Percentiles rank a stretch among this genome's conserved stretches.
Conservation (phyloP, 2,329 filamentous ascomycete genomes). For the Aspergillus pseudotamarii region DNA sequence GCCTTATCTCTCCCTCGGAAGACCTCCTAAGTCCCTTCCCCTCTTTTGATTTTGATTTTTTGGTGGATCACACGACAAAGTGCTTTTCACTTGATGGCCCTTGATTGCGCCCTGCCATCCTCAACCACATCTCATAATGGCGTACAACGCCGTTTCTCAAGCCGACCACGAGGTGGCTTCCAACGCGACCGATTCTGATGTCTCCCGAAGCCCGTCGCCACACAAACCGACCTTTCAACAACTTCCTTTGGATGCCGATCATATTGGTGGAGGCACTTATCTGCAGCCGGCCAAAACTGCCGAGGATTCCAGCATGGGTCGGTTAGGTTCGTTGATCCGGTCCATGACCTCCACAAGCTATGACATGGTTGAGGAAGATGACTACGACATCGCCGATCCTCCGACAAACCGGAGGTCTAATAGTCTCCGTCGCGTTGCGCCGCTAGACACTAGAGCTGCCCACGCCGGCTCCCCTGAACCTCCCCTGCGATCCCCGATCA, state of each 20-base stretch:
- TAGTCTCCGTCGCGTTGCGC: conserved; percentile 31
- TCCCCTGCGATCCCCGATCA: conserved; percentile 42
- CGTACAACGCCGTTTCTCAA: conserved; percentile 48
- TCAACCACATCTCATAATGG: conserved; percentile 34
- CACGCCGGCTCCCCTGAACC: conserved; percentile 31
- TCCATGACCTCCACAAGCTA: conserved; percentile 45
- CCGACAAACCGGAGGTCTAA: conserved; percentile 25
- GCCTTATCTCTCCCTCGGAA: background rate
- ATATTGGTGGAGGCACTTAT: conserved; percentile 32
- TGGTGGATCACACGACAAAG: conserved; percentile 1
- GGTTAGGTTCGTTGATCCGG: conserved; percentile 39
- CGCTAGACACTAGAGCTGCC: conserved; percentile 27
- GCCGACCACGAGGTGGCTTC: conserved; percentile 43
- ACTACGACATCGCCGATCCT: conserved; percentile 44
- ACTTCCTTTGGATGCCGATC: conserved; percentile 34
- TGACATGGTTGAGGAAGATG: conserved; percentile 51
- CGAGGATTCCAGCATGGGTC: conserved; percentile 27
- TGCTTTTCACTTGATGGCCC: conserved; percentile 17
- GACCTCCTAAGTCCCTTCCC: background rate
- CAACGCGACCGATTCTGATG: conserved; percentile 38
- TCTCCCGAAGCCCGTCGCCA: conserved; percentile 36
- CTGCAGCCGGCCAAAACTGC: conserved; percentile 32
- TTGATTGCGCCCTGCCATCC: conserved; percentile 6
- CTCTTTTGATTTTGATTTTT: background rate
- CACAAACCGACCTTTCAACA: conserved; percentile 29